Evolutionary conservation across 2,329 filamentous ascomycete genomes (phyloP).

Genomic region (Botrytis deweyae): DNA sequence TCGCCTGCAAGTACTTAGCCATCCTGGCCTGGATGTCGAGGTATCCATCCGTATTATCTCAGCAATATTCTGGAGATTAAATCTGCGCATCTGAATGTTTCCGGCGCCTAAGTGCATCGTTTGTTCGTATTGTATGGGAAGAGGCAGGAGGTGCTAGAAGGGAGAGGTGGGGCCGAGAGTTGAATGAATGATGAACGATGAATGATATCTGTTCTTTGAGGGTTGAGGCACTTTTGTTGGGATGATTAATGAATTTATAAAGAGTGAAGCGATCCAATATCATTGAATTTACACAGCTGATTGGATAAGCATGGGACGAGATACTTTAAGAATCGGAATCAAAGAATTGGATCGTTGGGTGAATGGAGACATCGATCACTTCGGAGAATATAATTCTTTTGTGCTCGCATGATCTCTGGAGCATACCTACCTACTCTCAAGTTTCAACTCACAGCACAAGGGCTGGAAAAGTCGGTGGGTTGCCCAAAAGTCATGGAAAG

Average conservation of each 20-base stretch:
- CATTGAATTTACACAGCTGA: neutral
- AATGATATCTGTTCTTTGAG: slow-evolving; percentile 4
- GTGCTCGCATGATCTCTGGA: neutral
- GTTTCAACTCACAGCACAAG: neutral
- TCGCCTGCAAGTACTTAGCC: neutral
- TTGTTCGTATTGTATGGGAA: neutral
- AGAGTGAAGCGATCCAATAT: neutral
- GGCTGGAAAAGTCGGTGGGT: slow-evolving; percentile 8
- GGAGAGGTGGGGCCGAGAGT: neutral
- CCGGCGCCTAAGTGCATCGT: neutral
- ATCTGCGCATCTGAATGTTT: neutral
- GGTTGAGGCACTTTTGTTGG: neutral
- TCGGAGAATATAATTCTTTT: neutral
- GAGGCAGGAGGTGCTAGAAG: neutral
- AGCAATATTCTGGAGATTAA: neutral
- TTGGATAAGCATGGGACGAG: neutral
- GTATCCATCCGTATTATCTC: neutral
- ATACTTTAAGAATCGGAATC: neutral
- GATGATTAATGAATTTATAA: neutral
- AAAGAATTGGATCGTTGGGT: neutral
- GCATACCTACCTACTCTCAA: neutral
- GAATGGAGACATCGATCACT: neutral
- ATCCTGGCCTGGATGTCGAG: neutral
- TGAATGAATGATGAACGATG: neutral
- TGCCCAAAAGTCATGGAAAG: neutral